Conservation (phyloP, 176 grass and related monocot species). For the Aegilops bicornis region DNA sequence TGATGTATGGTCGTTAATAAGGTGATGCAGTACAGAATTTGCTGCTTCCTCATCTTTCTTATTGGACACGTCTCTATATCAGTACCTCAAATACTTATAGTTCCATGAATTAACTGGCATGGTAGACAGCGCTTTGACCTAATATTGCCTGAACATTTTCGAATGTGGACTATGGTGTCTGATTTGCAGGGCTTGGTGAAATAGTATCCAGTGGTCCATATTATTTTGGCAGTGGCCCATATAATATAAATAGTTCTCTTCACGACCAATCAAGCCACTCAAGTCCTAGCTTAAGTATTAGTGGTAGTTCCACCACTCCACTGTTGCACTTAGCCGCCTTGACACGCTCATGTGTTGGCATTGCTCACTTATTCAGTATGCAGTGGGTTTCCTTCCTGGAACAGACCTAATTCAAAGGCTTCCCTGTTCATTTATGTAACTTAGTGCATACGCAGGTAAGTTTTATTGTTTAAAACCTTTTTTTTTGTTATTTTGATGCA, state of each 20-base stretch:
- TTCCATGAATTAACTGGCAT: background rate
- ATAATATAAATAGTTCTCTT: constrained; percentile 7
- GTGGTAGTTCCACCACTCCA: background rate
- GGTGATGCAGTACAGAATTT: background rate
- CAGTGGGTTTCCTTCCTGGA: background rate
- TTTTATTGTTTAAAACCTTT: background rate
- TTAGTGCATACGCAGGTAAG: constrained; percentile 24
- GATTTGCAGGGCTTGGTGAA: constrained; percentile 11
- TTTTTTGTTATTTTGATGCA: background rate
- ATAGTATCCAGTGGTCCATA: constrained; percentile 4
- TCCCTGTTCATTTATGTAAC: background rate
- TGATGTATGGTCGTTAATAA: background rate
- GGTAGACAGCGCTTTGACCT: background rate
- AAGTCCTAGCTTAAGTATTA: background rate
- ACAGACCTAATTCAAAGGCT: background rate
- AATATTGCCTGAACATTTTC: constrained; percentile 15
- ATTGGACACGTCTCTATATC: background rate
- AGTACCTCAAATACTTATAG: constrained; percentile 18
- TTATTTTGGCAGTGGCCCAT: constrained; percentile 1
- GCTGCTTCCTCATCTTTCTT: background rate
- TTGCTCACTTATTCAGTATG: background rate
- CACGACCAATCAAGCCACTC: background rate
- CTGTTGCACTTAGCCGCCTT: background rate
- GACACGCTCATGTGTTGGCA: background rate
- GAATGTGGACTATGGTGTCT: background rate